phyloP scores from a whole-genome alignment of 768 basidiomycete genomes.

The Podaxis pistillaris region DNA sequence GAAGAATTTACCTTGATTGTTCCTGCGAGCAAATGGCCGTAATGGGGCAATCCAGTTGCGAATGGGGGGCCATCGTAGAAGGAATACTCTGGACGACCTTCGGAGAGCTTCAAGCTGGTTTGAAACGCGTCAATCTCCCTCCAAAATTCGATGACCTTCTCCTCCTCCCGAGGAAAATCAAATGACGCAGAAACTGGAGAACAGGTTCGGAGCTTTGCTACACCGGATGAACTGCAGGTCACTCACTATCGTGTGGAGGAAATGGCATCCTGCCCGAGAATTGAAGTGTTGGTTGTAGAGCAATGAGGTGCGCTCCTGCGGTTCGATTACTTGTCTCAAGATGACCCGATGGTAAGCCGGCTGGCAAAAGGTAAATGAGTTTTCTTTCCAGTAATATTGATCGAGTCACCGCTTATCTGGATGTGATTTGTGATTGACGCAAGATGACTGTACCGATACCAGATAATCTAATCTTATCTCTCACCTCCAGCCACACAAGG shows the following conservation, averaged over 20 bases:
- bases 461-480: constrained; percentile 10
- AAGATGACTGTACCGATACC: background rate
- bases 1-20: constrained; percentile 76
- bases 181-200: constrained; percentile 68
- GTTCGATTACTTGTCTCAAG: background rate
- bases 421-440: constrained; percentile 3
- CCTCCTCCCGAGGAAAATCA: constrained; percentile 85
- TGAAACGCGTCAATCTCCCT: constrained; percentile 96
- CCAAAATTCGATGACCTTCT: constrained; percentile 90
- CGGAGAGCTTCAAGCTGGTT: constrained; percentile 88
- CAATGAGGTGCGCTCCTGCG: background rate
- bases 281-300: background rate
- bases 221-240: background rate
- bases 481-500: background rate
- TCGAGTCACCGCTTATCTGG: constrained; percentile 11
- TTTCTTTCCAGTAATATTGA: constrained; percentile 1
- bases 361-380: background rate
- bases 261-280: constrained; percentile 50
- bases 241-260: constrained; percentile 70
- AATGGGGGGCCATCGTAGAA: constrained; percentile 99
- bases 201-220: constrained; percentile 14
- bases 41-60: constrained; percentile 95
- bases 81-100: constrained; percentile 85
- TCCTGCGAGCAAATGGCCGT: constrained; percentile 90
- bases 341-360: background rate